Base-by-base conservation (phyloP, 495 filamentous ascomycete genomes). In the Xanthoparmelia taractica region DNA sequence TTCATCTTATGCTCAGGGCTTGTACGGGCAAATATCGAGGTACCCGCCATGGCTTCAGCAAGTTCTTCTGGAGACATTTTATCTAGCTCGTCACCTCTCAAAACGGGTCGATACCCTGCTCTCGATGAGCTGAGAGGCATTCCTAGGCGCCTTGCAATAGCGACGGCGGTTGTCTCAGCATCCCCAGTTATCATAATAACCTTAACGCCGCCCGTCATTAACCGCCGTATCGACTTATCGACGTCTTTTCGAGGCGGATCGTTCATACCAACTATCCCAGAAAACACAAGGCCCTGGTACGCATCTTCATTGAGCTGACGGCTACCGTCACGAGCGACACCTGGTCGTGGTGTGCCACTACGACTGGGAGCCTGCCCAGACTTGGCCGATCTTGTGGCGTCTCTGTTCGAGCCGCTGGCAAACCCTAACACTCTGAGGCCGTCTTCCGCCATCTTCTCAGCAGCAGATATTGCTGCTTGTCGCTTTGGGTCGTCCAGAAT, bases 151-250 rank as follows among this genome's bases (percentile, higher is more conserved):
- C 82, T 90, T 25, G 87, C 94, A 70, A 97, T 96, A 1, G 94
- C 94, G 45, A 96, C 78, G 18, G 94, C 94, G 0, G 94, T 98
- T 8, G 89, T 91, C 69, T 97, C 90, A 18, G 94, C 87, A 74
- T 98, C 94, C 61, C 94, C 94, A 15, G 94, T 98, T 66, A 98
- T 97, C 94, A 98, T 98, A 67, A 97, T 96, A 38, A 97, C 87
- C 69, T 91, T 91, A 58, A 98, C 95, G 13, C 91, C 90, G 50
- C 94, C 93, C 57, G 90, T 83, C 87, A 97, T 94, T 59, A 98
- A 77, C 45, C 90, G 88, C 66, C 91, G 82, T 66, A 98, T 97
- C 17, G 92, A 87, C 60, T 88, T 87, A 67, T 91, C 88, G 8
- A 97, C 94, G 52, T 90, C 90, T 65, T 88, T 87, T 52, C 94